Percentiles rank a stretch among this genome's conserved stretches.
These are phyloP conservation scores for Capronia epimyces DNA, from an alignment of 2,329 filamentous ascomycete genomes.

Conservation along the genomic window DNA sequence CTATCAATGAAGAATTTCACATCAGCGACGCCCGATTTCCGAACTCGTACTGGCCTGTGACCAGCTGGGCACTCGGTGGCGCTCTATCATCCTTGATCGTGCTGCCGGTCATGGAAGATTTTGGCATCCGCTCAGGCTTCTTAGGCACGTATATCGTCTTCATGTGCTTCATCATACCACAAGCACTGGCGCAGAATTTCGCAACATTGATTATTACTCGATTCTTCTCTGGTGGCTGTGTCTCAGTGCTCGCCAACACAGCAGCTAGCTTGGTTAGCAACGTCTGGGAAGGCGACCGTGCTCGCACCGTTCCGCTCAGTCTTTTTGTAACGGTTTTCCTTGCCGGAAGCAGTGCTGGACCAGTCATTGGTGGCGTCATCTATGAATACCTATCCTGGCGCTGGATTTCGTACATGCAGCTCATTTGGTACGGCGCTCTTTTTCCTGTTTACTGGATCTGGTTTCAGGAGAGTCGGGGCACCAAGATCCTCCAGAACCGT, in stretches of 20 bases:
- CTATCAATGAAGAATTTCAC: constrained; percentile 32
- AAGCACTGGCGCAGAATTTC: constrained; percentile 27
- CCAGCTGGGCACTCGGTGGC: constrained; percentile 41
- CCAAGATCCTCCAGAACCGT: too few species aligned
- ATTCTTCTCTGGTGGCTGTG: constrained; percentile 32
- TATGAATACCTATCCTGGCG: constrained; percentile 19
- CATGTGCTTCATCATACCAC: constrained; percentile 29
- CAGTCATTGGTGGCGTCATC: constrained; percentile 23
- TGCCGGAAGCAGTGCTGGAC: constrained; percentile 20
- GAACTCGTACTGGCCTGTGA: constrained; percentile 39
- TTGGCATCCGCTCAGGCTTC: constrained; percentile 31
- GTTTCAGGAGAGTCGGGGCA: too few species aligned
- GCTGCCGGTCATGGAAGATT: constrained; percentile 41
- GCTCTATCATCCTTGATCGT: constrained; percentile 40
- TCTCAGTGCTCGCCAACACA: constrained; percentile 29
- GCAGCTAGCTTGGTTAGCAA: constrained; percentile 30
- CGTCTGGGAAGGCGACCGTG: constrained; percentile 29
- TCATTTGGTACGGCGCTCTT: constrained; percentile 43
- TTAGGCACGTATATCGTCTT: constrained; percentile 33
- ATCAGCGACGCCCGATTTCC: constrained; percentile 35
- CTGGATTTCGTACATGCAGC: constrained; percentile 29
- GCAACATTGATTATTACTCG: constrained; percentile 27
- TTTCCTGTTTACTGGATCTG: constrained; percentile 38
- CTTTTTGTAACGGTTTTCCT: constrained; percentile 21
- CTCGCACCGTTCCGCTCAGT: constrained; percentile 23